These are phyloP conservation scores for Ordospora colligata DNA, from an alignment of 371 early-diverging fungal genomes.

Conservation along the genomic window DNA sequence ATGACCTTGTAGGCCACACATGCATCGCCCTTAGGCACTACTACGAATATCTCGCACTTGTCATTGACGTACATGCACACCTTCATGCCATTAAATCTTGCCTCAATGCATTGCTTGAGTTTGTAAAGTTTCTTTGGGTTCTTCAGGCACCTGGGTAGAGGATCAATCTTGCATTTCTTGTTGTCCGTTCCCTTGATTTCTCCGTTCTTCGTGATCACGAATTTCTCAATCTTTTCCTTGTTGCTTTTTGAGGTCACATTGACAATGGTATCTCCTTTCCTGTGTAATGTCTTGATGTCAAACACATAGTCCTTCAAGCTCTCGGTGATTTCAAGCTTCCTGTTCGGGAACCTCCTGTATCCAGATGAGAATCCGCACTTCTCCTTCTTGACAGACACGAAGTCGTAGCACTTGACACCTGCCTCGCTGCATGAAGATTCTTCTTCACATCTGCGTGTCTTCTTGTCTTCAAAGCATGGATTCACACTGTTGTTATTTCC, in stretches of 20 bases:
- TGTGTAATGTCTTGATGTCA: not conserved
- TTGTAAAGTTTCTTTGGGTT: not conserved
- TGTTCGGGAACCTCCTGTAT: not conserved
- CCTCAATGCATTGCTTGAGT: not conserved
- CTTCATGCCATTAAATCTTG: not conserved
- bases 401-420: too few relatives aligned
- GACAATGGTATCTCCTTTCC: not conserved
- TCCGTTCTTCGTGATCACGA: not conserved
- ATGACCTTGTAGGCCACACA: not conserved
- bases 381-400: not conserved
- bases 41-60: conserved; percentile 4
- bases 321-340: not conserved
- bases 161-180: not conserved
- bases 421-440: too few relatives aligned
- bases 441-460: too few relatives aligned
- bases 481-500: too few relatives aligned
- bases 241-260: not conserved
- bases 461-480: too few relatives aligned
- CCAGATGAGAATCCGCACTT: not conserved
- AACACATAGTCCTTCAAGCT: not conserved
- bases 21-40: not conserved
- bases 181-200: not conserved
- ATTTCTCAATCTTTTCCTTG: conserved; percentile 4
- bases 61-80: conserved; percentile 7
- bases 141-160: not conserved